Evolutionary conservation across 441 rosid genomes (phyloP).

Genomic region (Populus tomentosa): DNA sequence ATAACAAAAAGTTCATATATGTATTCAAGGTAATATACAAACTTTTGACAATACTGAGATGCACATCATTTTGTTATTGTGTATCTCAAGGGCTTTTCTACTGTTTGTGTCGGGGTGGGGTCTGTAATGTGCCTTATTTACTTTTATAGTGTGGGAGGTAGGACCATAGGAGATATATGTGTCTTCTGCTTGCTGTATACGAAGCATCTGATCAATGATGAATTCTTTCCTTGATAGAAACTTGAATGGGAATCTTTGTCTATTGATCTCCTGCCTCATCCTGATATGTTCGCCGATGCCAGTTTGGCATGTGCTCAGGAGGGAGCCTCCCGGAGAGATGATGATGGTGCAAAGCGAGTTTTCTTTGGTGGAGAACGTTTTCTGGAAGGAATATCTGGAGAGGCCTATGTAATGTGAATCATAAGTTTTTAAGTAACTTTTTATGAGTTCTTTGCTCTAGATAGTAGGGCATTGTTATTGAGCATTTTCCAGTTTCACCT

Average conservation of each 20-base stretch:
- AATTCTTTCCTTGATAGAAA: conserved; percentile 56
- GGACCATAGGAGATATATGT: not conserved
- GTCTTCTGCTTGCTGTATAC: not conserved
- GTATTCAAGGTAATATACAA: conserved; percentile 72
- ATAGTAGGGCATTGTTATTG: not conserved
- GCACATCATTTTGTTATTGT: not conserved
- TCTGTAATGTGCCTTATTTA: not conserved
- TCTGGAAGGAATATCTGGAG: conserved; percentile 93
- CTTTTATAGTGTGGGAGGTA: not conserved
- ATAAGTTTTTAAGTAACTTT: conserved; percentile 14
- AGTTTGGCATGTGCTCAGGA: conserved; percentile 68
- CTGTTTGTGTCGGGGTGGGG: not conserved
- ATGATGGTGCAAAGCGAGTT: conserved; percentile 97
- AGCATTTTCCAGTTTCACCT: conserved; percentile 5
- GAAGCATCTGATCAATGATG: conserved; percentile 24
- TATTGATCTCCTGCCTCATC: conserved; percentile 97
- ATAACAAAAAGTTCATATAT: conserved; percentile 72
- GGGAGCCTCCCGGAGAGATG: conserved; percentile 67
- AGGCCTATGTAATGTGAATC: conserved; percentile 73
- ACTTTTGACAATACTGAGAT: not conserved
- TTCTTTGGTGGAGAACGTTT: conserved; percentile 99
- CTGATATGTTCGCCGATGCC: conserved; percentile 97
- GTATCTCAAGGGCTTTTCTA: not conserved
- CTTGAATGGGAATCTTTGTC: conserved; percentile 98
- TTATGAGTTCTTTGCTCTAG: conserved; percentile 19